Percentiles rank a stretch among this genome's conserved stretches.
Conservation (phyloP, 2,329 filamentous ascomycete genomes). For the Aspergillus brasiliensis region DNA sequence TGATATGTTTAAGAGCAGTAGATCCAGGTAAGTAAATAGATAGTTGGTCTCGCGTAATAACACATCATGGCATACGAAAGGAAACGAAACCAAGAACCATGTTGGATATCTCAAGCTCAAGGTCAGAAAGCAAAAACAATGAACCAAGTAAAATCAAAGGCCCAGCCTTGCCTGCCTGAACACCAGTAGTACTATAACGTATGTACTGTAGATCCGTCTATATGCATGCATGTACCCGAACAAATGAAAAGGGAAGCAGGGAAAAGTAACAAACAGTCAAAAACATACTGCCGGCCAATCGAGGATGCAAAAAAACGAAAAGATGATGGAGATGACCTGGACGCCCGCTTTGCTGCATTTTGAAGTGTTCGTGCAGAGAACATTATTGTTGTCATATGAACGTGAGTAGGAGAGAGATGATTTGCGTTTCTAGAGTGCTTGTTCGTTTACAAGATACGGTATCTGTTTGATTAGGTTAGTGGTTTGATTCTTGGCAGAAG, state of each 20-base stretch:
- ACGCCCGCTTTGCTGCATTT: conserved; percentile 10
- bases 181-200: conserved; percentile 3
- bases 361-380: neutral
- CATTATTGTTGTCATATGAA: neutral
- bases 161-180: neutral
- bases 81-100: conserved; percentile 15
- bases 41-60: neutral
- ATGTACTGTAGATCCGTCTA: conserved; percentile 8
- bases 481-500: neutral
- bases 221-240: conserved; percentile 8
- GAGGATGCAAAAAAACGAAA: neutral
- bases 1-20: too few species aligned
- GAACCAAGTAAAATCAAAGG: neutral
- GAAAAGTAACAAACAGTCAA: too few species aligned
- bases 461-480: neutral
- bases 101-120: conserved; percentile 22
- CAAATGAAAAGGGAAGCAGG: neutral
- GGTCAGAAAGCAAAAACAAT: conserved; percentile 5
- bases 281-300: neutral
- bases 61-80: neutral
- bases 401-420: neutral
- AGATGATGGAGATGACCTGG: neutral
- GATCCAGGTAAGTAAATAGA: neutral
- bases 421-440: neutral
- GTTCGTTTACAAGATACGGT: conserved; percentile 13